Conservation (phyloP, 2,329 filamentous ascomycete species). For the Berkeleyomyces basicola region DNA sequence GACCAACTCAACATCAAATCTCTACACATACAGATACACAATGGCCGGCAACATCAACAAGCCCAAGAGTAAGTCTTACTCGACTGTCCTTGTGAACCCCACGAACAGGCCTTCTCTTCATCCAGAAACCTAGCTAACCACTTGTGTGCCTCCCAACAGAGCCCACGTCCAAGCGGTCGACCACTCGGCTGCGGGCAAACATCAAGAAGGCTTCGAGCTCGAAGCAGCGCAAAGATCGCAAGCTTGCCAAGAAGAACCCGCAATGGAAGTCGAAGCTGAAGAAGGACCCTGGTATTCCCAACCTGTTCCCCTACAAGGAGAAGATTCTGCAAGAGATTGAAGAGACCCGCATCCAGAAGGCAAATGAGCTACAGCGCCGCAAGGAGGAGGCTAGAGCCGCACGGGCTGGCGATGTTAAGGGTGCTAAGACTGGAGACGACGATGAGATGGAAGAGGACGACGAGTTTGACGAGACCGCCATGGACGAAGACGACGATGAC, state of each 20-base stretch:
- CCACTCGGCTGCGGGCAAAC: constrained; percentile 82
- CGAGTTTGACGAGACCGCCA: constrained; percentile 32
- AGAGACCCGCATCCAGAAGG: constrained; percentile 64
- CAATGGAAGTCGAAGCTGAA: constrained; percentile 91
- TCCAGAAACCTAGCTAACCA: neutral
- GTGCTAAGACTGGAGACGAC: constrained; percentile 43
- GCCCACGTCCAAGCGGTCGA: constrained; percentile 83
- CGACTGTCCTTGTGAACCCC: neutral
- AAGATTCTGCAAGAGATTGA: constrained; percentile 89
- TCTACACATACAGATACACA: constrained; percentile 12
- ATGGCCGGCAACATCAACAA: constrained; percentile 41
- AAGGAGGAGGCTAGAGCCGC: constrained; percentile 56
- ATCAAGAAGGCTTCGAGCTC: constrained; percentile 83
- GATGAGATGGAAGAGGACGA: constrained; percentile 30
- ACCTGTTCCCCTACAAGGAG: constrained; percentile 95
- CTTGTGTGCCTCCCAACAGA: constrained; percentile 34
- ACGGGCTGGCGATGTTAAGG: constrained; percentile 33
- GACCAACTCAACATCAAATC: neutral
- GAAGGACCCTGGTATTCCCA: constrained; percentile 96
- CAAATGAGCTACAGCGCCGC: constrained; percentile 56
- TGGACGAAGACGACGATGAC: constrained; percentile 37
- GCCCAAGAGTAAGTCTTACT: constrained; percentile 30
- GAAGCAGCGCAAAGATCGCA: constrained; percentile 82
- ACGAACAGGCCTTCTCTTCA: neutral
- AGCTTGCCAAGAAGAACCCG: constrained; percentile 87